Evolutionary conservation across 202 grass and related monocot genomes (phyloP), one percentile per base, ranked within the genome.

Genomic region (Carex sylvatica): DNA sequence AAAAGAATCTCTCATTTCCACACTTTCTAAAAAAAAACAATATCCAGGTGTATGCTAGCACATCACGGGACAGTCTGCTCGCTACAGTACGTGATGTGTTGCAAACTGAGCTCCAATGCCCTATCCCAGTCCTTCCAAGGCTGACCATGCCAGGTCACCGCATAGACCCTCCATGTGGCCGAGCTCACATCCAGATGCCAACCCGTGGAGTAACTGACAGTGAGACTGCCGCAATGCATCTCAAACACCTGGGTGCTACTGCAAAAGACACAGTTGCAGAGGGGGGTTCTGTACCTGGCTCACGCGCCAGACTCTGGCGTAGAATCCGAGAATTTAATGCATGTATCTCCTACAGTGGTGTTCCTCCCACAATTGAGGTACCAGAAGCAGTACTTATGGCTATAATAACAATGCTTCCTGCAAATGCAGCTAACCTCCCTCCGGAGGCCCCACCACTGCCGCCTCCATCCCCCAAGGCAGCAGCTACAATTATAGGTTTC

Each of bases 301-400:
- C 96, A 79, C 94, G 92, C 78, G 94, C 92, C 80, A 88, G 87
- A 83, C 88, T 98, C 22, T 98, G 96, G 96, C 92, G 96, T 46
- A 93, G 92, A 93, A 98, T 95, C 92, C 87, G 96, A 65, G 96
- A 98, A 77, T 98, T 98, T 12, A 98, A 98, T 93, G 92, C 96
- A 46, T 98, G 96, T 69, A 74, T 98, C 88, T 86, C 92, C 4
- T 95, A 95, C 61, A 90, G 87, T 59, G 96, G 96, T 79, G 86
- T 98, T 13, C 96, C 92, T 71, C 63, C 87, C 82, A 91, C 91
- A 87, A 87, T 93, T 62, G 96, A 98, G 88, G 96, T 95, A 56
- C 96, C 96, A 61, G 96, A 98, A 86, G 89, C 92, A 53, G 96
- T 98, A 78, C 86, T 98, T 74, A 90, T 98, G 92, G 96, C 96